Evolutionary conservation across 176 grass and related monocot genomes (phyloP).

Genomic region (Tuctoria greenei): DNA sequence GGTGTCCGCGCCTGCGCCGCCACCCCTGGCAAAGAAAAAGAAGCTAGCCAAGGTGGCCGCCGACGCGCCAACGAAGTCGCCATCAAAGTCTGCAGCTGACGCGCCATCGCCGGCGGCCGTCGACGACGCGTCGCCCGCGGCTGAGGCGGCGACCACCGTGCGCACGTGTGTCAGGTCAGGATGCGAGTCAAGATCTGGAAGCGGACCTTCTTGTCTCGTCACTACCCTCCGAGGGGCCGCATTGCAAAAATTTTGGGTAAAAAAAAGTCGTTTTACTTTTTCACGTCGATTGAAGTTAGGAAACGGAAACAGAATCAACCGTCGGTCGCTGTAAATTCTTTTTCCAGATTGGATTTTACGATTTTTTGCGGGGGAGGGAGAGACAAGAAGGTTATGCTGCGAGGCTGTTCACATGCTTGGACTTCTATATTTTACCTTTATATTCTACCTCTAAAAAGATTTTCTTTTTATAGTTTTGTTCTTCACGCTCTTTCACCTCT

Average conservation of each 20-base stretch:
- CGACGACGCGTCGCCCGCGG: conserved; percentile 39
- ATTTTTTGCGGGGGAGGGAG: conserved; percentile 40
- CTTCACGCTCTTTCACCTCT: too few species aligned
- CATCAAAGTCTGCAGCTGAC: background rate
- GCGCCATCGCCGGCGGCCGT: background rate
- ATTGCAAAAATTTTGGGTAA: conserved; percentile 35
- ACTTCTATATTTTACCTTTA: too few species aligned
- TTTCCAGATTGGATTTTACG: conserved; percentile 47
- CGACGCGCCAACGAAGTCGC: too few species aligned
- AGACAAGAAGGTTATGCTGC: background rate
- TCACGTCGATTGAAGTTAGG: background rate
- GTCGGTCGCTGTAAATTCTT: conserved; percentile 46
- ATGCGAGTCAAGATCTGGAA: conserved; percentile 99
- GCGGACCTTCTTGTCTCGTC: conserved; percentile 77
- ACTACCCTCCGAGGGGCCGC: conserved; percentile 22
- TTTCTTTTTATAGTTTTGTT: too few species aligned
- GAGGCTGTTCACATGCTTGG: too few species aligned
- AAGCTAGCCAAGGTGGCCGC: background rate
- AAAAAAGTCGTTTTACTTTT: conserved; percentile 40
- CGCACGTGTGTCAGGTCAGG: conserved; percentile 74
- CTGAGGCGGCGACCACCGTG: conserved; percentile 30
- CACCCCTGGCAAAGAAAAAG: conserved; percentile 57
- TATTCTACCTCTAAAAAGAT: too few species aligned
- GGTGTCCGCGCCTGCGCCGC: conserved; percentile 32
- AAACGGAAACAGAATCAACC: conserved; percentile 38